Base-by-base conservation (phyloP, 2,329 filamentous ascomycete species). In the Cadophora gregata region DNA sequence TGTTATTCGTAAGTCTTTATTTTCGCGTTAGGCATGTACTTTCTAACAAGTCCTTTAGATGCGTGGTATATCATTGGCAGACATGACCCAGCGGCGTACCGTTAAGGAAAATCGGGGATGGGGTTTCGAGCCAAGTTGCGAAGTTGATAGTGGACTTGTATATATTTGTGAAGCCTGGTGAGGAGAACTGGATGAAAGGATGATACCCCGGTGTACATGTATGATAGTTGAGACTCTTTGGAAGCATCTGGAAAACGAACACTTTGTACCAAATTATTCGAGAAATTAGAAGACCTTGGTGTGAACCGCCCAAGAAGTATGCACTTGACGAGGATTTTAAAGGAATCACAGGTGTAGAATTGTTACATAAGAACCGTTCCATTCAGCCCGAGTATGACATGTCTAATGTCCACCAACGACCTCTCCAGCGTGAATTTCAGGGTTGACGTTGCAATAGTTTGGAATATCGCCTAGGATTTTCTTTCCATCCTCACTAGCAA, bases 21-120 rank as follows among this genome's bases (percentile, higher is more conserved):
- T 8, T 3, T 38, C 12, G 3, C 36, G 3, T 38, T 7, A 7
- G 12, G 16, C 12, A 38, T 38, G 36, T 16, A 10, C 5, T 38
- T 42, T 42, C 38, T 42, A 42, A 42, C 14, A 42, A 14, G 19
- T 5, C 14, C 6, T 42, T 16, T 19, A 76, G 74, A 75, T 62
- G 74, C 74, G 14, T 76, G 75, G 75, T 75, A 66, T 51, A 67
- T 75, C 21, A 74, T 76, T 51, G 64, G 66, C 9, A 73, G 74
- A 51, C 64, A 70, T n/a, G 73, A 75, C 65, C 71, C 71, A 1
- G 73, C 74, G 7, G 70, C 36, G 38, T 62, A 69, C 21, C 29
- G 21, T 5, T 63, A 66, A 45, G 59, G n/a, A 16, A 27, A 12
- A 16, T 27, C 33, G 3, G 38, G n/a, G 19, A 21, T 29, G 33